phyloP scores from a whole-genome alignment of 2,329 filamentous ascomycete genomes.

The Colletotrichum falcatum region DNA sequence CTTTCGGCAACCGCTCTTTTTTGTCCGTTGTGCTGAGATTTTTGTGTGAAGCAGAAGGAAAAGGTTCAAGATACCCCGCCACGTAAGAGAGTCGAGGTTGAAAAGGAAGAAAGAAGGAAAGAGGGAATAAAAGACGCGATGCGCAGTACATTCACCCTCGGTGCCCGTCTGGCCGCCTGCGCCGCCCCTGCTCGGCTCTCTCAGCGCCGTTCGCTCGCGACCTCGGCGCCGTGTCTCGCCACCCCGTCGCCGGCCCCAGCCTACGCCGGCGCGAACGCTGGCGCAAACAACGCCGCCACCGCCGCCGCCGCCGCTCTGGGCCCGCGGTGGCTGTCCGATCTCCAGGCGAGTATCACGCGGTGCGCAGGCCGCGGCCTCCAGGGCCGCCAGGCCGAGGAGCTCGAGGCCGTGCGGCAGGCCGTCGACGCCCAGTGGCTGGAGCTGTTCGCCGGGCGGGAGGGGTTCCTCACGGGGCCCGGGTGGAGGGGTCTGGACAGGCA shows the following conservation, averaged over 20 bases:
- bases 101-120: not conserved
- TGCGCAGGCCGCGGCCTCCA: conserved; percentile 13
- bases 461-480: conserved; percentile 73
- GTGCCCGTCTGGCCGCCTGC: conserved; percentile 5
- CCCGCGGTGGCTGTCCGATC: conserved; percentile 47
- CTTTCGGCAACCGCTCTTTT: not conserved
- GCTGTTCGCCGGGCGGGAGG: conserved; percentile 79
- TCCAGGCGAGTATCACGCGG: conserved; percentile 44
- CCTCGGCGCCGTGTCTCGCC: conserved; percentile 8
- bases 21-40: not conserved
- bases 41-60: not conserved
- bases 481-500: conserved; percentile 73
- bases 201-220: conserved; percentile 24
- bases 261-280: no score
- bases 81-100: no score
- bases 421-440: conserved; percentile 70
- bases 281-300: not conserved
- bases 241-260: not conserved
- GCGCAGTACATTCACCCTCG: conserved; percentile 14
- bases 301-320: conserved; percentile 27
- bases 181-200: not conserved
- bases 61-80: not conserved
- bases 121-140: not conserved
- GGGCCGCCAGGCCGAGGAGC: conserved; percentile 9
- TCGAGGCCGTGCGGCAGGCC: conserved; percentile 22